phyloP scores from a whole-genome alignment of 75 land plant species.

The Pinus taeda region DNA sequence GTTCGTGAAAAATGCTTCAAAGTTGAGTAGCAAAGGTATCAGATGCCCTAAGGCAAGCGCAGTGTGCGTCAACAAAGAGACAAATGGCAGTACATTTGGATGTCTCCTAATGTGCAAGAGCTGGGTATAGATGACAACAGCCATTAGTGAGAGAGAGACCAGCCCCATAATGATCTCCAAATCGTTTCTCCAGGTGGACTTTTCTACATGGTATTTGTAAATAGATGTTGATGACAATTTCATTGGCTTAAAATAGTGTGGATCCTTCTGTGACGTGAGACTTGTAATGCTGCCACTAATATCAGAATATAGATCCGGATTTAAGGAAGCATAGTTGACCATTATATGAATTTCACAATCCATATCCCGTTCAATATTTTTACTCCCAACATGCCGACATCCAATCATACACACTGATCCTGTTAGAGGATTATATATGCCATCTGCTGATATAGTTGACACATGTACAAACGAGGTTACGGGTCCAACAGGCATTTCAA shows the following conservation, averaged over 20 bases:
- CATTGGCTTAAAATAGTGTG: conserved; percentile 52
- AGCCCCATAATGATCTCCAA: conserved; percentile 72
- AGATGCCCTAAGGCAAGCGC: conserved; percentile 65
- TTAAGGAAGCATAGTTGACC: conserved; percentile 44
- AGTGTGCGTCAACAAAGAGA: conserved; percentile 60
- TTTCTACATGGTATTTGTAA: conserved; percentile 32
- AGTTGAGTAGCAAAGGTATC: conserved; percentile 78
- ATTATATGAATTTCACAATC: conserved; percentile 62
- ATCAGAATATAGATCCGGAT: conserved; percentile 12
- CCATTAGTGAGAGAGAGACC: conserved; percentile 53
- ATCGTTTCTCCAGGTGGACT: conserved; percentile 64
- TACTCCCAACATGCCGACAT: no score
- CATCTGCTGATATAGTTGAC: conserved; percentile 43
- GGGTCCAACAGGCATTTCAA: no score
- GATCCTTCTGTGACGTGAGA: conserved; percentile 40
- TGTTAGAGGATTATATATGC: conserved; percentile 45
- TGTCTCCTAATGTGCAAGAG: conserved; percentile 57
- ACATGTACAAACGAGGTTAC: no score
- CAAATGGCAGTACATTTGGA: conserved; percentile 54
- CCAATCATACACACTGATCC: conserved; percentile 77
- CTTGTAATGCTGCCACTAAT: conserved; percentile 64
- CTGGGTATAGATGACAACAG: conserved; percentile 62
- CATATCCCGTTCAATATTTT: no score
- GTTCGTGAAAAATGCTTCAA: conserved; percentile 62
- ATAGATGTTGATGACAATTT: conserved; percentile 34